These are phyloP conservation scores for Pulveroboletus sp. DNA, from an alignment of 1,284 basidiomycete species.

Conservation along the genomic window DNA sequence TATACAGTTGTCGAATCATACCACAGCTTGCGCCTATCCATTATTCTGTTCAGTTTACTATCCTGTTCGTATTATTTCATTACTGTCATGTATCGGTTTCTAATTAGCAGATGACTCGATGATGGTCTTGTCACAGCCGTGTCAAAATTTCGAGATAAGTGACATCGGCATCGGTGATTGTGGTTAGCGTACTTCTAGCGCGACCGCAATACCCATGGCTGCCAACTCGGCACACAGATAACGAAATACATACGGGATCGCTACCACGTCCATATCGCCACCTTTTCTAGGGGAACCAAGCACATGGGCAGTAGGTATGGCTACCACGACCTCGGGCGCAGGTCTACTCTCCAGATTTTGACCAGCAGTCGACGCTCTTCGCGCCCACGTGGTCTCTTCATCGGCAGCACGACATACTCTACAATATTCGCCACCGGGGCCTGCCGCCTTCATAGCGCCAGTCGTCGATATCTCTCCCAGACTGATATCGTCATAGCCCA, in stretches of 20 bases:
- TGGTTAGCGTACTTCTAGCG: conserved; percentile 55
- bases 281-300: conserved; percentile 58
- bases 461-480: conserved; percentile 60
- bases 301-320: conserved; percentile 62
- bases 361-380: conserved; percentile 50
- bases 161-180: not conserved
- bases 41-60: conserved; percentile 10
- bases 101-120: conserved; percentile 11
- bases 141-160: no score
- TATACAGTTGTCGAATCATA: conserved; percentile 13
- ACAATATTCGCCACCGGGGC: conserved; percentile 86
- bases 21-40: conserved; percentile 13
- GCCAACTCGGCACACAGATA: conserved; percentile 85
- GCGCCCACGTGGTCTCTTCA: conserved; percentile 53
- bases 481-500: conserved; percentile 87
- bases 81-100: conserved; percentile 11
- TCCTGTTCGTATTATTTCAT: conserved; percentile 14
- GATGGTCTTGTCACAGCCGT: conserved; percentile 4
- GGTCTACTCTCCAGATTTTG: conserved; percentile 37
- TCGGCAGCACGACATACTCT: conserved; percentile 78
- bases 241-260: conserved; percentile 93
- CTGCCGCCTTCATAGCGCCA: conserved; percentile 49
- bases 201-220: conserved; percentile 83
- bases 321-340: conserved; percentile 54
- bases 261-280: conserved; percentile 87